Conservation (phyloP, 805 yeast species). For the Saccharomycopsis javanensis region DNA sequence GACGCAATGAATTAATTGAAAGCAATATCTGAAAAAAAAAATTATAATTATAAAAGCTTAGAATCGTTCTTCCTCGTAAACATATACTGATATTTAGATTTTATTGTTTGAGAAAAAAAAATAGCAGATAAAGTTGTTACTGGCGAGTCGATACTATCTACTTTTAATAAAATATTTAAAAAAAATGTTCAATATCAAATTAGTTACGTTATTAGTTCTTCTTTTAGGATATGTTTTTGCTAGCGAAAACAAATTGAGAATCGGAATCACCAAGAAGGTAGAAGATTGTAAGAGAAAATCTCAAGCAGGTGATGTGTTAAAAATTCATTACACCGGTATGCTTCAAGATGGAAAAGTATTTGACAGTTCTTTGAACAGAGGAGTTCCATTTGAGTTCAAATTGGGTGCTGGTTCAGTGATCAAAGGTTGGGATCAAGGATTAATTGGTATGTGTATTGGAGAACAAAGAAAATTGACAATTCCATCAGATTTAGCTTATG, state of each 20-base stretch:
- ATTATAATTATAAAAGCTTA: too few relatives aligned
- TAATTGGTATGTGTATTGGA: conserved; percentile 70
- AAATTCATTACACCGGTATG: conserved; percentile 73
- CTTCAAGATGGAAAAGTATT: conserved; percentile 59
- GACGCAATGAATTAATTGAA: too few relatives aligned
- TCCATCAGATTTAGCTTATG: conserved; percentile 75
- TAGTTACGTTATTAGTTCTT: not conserved
- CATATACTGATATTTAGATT: too few relatives aligned
- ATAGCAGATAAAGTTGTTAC: too few relatives aligned
- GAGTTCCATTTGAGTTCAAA: conserved; percentile 57
- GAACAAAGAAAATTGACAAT: conserved; percentile 72
- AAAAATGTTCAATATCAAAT: not conserved
- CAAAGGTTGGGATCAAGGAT: conserved; percentile 85
- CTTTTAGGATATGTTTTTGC: conserved; percentile 1
- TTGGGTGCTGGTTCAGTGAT: conserved; percentile 77
- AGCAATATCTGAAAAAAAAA: too few relatives aligned
- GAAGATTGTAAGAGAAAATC: conserved; percentile 50
- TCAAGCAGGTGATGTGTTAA: conserved; percentile 52
- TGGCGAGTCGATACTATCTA: too few relatives aligned
- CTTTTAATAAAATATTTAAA: too few relatives aligned
- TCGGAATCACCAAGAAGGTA: conserved; percentile 39
- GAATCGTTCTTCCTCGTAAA: too few relatives aligned
- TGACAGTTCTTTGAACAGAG: conserved; percentile 62
- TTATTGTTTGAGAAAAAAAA: too few relatives aligned
- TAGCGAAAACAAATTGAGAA: conserved; percentile 8